phyloP scores from a whole-genome alignment of 139 green algal genomes.

The Coelastrella sp. region DNA sequence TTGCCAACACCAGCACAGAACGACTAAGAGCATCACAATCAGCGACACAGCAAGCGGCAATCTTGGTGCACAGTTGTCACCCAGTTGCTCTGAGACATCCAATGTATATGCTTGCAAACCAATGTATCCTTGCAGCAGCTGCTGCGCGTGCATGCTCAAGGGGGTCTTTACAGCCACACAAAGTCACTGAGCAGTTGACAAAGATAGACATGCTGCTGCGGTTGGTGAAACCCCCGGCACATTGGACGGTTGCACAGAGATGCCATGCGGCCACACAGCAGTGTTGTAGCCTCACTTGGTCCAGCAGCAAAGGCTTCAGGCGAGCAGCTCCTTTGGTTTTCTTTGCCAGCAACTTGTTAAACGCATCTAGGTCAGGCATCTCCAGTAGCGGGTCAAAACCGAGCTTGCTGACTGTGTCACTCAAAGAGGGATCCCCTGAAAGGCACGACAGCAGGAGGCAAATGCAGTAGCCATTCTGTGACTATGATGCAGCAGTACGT shows the following conservation, averaged over 20 bases:
- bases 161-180: too few species aligned
- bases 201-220: too few species aligned
- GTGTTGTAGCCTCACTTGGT: constrained; percentile 65
- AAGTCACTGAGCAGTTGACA: too few species aligned
- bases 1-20: constrained; percentile 90
- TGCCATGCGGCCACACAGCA: too few species aligned
- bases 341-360: constrained; percentile 50
- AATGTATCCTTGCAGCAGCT: background rate
- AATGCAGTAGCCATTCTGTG: background rate
- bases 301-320: constrained; percentile 87
- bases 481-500: too few species aligned
- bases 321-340: constrained; percentile 25
- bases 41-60: background rate
- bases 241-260: too few species aligned
- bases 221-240: too few species aligned
- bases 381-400: constrained; percentile 70
- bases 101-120: background rate
- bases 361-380: constrained; percentile 62
- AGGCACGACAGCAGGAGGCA: background rate
- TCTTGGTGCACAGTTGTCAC: background rate
- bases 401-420: constrained; percentile 61
- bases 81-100: background rate
- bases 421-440: background rate
- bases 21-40: constrained; percentile 46
- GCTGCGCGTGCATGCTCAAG: too few species aligned